Base-by-base conservation (phyloP, 805 yeast genomes). In the Saturnispora hagleri region DNA sequence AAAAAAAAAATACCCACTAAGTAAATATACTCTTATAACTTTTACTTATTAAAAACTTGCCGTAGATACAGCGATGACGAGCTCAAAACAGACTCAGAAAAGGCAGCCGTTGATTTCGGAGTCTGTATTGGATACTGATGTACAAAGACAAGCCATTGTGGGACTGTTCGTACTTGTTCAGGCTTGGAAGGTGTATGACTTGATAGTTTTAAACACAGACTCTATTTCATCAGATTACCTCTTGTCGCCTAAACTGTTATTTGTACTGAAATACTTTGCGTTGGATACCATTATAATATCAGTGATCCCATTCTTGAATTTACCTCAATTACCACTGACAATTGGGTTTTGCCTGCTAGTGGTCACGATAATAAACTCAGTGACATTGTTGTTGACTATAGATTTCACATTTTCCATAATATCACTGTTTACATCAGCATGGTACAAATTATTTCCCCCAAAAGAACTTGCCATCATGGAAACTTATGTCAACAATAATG, bases 151-250 rank as follows among this genome's bases (percentile, higher is more conserved):
- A 35, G 75, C 87, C 51, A 74, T 81, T 3, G 64, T 82, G n/a
- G 77, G 87, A 1, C 55, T 86, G 10, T 87, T 89, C 62, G 70
- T 77, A 2, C 72, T 86, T 34, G 73, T 91, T n/a, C 97, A 90
- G 66, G 79, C 87, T n/a, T 86, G 86, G 79, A 91, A 93, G 63
- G 52, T 87, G 1, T 86, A 85, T 58, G 95, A 88, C 62, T 66
- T 86, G 42, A 68, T 82, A 34, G 64, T 80, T 22, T 67, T 86
- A 52, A 81, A 82, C 58, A 73, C 77, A 26, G 76, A 73, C 17
- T 41, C 46, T 1, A 41, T 18, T n/a, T 12, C 26, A 17, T 27
- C 36, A 28, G 20, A 18, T n/a, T 38, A 57, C 5, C 46, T 65
- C 2, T 46, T 54, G 35, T 42, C 55, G 2, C 52, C 81, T 54